Evolutionary conservation across 179 eudicot species (phyloP).

Genomic region (Gypsophila paniculata): DNA sequence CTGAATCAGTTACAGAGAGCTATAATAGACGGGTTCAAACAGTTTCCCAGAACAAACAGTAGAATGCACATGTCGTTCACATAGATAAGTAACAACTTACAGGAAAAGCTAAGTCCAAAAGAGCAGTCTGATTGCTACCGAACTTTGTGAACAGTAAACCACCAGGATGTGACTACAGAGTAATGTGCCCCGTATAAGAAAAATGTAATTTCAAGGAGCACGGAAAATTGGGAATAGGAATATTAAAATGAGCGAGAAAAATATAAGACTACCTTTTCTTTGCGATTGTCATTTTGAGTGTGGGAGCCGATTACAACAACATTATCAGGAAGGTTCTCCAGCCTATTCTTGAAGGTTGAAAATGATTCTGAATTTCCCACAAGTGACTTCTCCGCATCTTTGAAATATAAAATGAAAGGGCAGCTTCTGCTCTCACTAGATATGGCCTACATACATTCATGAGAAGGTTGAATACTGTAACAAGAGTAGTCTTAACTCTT

Average conservation of each 20-base stretch:
- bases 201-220: constrained; percentile 4
- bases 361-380: constrained; percentile 69
- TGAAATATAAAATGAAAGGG: constrained; percentile 82
- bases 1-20: background rate
- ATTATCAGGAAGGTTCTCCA: constrained; percentile 81
- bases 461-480: background rate
- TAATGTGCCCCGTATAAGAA: constrained; percentile 13
- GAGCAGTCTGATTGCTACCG: constrained; percentile 89
- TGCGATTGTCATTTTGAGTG: constrained; percentile 73
- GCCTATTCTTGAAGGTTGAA: constrained; percentile 60
- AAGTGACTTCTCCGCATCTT: constrained; percentile 89
- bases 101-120: constrained; percentile 85
- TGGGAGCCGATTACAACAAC: constrained; percentile 82
- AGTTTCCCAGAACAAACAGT: background rate
- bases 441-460: constrained; percentile 40
- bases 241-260: background rate
- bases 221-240: background rate
- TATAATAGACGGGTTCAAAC: background rate
- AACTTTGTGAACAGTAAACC: constrained; percentile 87
- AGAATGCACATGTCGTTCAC: background rate
- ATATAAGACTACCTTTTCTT: constrained; percentile 64
- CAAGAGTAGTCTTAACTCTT: background rate
- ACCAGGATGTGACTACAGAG: constrained; percentile 83
- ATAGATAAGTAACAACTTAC: constrained; percentile 33
- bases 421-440: constrained; percentile 59